Evolutionary conservation across 192 early-diverging fungal species (phyloP).

Genomic region (Rhizoclosmatium sp.): DNA sequence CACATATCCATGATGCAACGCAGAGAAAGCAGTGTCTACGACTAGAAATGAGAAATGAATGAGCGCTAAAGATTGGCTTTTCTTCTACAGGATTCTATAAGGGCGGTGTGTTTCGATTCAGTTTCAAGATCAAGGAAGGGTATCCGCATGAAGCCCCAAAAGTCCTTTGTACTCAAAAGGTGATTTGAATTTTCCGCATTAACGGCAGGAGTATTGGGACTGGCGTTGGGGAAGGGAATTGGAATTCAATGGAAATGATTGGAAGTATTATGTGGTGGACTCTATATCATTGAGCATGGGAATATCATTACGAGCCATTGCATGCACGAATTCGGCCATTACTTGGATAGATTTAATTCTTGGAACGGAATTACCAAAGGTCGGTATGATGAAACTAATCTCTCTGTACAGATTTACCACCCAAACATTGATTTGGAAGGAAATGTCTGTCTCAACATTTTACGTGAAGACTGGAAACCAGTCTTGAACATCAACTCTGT

Average conservation of each 20-base stretch:
- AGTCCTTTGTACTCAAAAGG: constrained; percentile 88
- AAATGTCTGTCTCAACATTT: constrained; percentile 95
- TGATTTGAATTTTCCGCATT: constrained; percentile 32
- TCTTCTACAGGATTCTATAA: constrained; percentile 76
- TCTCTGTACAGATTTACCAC: constrained; percentile 81
- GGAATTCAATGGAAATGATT: constrained; percentile 2
- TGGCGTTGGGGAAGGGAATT: background rate
- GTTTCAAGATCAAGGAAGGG: constrained; percentile 81
- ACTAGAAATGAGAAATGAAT: too few species aligned
- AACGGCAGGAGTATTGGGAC: background rate
- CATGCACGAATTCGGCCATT: too few species aligned
- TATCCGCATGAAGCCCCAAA: constrained; percentile 95
- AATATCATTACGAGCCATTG: too few species aligned
- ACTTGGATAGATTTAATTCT: too few species aligned
- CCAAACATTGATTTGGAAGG: constrained; percentile 98
- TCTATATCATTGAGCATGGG: too few species aligned
- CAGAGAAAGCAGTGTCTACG: too few species aligned
- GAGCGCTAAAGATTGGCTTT: background rate
- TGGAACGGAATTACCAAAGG: too few species aligned
- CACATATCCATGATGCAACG: too few species aligned
- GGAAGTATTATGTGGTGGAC: background rate
- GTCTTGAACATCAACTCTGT: constrained; percentile 93
- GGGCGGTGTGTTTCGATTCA: constrained; percentile 83
- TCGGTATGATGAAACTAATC: background rate
- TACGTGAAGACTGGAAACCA: constrained; percentile 99